Conservation (phyloP, 129 eudicot genomes). For the Centaurea solstitialis region DNA sequence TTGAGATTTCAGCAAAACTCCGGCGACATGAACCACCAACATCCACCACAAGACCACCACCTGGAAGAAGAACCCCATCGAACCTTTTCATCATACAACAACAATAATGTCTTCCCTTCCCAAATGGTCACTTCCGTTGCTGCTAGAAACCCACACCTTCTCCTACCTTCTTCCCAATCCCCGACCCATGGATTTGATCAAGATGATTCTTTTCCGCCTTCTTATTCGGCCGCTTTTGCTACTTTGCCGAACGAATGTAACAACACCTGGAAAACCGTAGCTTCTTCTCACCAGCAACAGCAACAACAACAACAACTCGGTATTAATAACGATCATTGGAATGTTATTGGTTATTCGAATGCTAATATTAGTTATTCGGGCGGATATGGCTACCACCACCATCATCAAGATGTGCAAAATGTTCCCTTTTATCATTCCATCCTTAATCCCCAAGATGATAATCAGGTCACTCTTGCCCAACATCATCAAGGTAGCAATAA, state of each 20-base stretch:
- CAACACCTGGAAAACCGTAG: constrained; percentile 51
- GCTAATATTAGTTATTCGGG: constrained; percentile 23
- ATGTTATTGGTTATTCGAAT: constrained; percentile 24
- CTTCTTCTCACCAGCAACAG: constrained; percentile 11
- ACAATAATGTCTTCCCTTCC: constrained; percentile 29
- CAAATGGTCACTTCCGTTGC: constrained; percentile 46
- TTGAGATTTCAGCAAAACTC: constrained; percentile 55
- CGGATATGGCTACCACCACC: constrained; percentile 34
- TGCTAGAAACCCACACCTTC: constrained; percentile 34
- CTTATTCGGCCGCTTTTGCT: constrained; percentile 7
- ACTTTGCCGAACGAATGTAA: constrained; percentile 37
- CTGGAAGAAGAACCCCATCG: constrained; percentile 4
- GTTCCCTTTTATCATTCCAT: constrained; percentile 43
- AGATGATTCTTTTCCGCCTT: constrained; percentile 28
- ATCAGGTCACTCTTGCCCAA: constrained; percentile 38
- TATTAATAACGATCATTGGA: constrained; percentile 31
- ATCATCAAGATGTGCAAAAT: constrained; percentile 28
- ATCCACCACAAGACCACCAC: constrained; percentile 13
- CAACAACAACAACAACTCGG: constrained; percentile 16
- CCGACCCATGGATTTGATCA: constrained; percentile 31
- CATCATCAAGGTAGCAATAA: constrained; percentile 18
- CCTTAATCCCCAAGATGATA: constrained; percentile 51
- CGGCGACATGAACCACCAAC: constrained; percentile 29
- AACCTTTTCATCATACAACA: constrained; percentile 37
- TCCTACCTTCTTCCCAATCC: constrained; percentile 27